Conservation (phyloP, 2,329 filamentous ascomycete species). For the Paracamarosporium sp. region DNA sequence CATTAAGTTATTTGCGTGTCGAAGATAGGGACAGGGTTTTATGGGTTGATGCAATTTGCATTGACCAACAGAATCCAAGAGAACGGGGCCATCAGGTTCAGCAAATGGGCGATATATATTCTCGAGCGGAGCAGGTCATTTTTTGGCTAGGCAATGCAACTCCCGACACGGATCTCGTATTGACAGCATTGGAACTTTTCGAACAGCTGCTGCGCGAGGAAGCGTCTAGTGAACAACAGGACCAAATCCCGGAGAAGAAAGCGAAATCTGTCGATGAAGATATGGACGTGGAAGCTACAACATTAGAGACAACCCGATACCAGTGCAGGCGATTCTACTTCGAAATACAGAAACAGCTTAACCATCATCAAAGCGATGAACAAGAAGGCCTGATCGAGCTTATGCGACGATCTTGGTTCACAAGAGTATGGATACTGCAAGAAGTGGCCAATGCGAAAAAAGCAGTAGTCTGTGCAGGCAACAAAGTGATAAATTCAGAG, state of each 20-base stretch:
- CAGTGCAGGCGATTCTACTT: no score
- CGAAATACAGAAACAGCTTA: no score
- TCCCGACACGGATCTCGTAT: not conserved
- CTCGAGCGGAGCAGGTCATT: slow-evolving; percentile 2
- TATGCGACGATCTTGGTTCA: slow-evolving; percentile 22
- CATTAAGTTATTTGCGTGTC: slow-evolving; percentile 18
- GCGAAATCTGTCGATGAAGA: no score
- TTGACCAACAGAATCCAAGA: slow-evolving; percentile 14
- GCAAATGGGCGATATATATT: slow-evolving; percentile 19
- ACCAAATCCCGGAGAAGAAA: no score
- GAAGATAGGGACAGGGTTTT: slow-evolving; percentile 16
- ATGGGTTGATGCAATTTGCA: slow-evolving; percentile 37
- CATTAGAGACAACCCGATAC: not conserved
- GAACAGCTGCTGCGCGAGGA: not conserved
- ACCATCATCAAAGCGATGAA: no score
- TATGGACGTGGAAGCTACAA: no score
- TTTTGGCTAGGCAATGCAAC: slow-evolving; percentile 4
- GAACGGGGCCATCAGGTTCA: slow-evolving; percentile 14
- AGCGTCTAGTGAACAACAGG: not conserved
- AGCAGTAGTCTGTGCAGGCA: slow-evolving; percentile 18
- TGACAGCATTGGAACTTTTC: not conserved
- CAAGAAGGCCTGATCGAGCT: slow-evolving; percentile 13
- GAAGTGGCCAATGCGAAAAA: slow-evolving; percentile 27
- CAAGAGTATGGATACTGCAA: slow-evolving; percentile 28
- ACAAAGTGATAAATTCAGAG: slow-evolving; percentile 12